Percentiles rank a stretch among this genome's conserved stretches.
phyloP scores from a whole-genome alignment of 2,329 filamentous ascomycete genomes.

The Phyllosticta ampelicida region DNA sequence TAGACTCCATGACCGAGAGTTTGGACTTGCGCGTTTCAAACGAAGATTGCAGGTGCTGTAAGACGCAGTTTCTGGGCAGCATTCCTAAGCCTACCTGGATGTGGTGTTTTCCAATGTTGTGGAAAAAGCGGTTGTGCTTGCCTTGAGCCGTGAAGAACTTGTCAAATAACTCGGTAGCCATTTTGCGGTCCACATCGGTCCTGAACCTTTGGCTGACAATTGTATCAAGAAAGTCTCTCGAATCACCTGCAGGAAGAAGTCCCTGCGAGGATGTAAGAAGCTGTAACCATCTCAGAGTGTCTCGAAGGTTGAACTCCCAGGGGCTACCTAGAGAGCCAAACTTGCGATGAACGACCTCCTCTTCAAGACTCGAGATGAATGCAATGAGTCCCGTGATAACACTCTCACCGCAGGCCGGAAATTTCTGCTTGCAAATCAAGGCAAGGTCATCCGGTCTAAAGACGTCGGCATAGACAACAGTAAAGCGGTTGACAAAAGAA shows the following conservation, averaged over 20 bases:
- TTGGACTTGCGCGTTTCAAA: conserved; percentile 33
- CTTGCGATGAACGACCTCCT: conserved; percentile 48
- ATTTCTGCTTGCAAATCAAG: conserved; percentile 70
- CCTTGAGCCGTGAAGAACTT: conserved; percentile 13
- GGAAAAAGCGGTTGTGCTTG: conserved; percentile 48
- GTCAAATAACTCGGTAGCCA: conserved; percentile 56
- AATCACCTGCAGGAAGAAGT: conserved; percentile 48
- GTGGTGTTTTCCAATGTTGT: conserved; percentile 54
- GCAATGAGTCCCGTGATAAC: conserved; percentile 58
- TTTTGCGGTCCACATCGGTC: conserved; percentile 52
- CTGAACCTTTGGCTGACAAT: conserved; percentile 85
- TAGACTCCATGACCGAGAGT: conserved; percentile 67
- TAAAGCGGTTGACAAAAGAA: conserved; percentile 96
- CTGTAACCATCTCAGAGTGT: conserved; percentile 79
- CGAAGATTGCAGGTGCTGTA: conserved; percentile 8
- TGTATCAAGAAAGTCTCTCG: conserved; percentile 67
- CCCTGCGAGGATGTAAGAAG: conserved; percentile 52
- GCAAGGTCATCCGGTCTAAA: conserved; percentile 73
- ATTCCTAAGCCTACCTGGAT: conserved; percentile 73
- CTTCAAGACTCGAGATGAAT: conserved; percentile 73
- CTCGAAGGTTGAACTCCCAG: conserved; percentile 93
- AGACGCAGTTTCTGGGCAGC: conserved; percentile 46
- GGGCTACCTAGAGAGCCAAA: conserved; percentile 57
- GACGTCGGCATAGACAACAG: conserved; percentile 91
- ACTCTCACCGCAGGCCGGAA: conserved; percentile 49